phyloP scores from a whole-genome alignment of 371 early-diverging fungal genomes.

The Mucor racemosus region DNA sequence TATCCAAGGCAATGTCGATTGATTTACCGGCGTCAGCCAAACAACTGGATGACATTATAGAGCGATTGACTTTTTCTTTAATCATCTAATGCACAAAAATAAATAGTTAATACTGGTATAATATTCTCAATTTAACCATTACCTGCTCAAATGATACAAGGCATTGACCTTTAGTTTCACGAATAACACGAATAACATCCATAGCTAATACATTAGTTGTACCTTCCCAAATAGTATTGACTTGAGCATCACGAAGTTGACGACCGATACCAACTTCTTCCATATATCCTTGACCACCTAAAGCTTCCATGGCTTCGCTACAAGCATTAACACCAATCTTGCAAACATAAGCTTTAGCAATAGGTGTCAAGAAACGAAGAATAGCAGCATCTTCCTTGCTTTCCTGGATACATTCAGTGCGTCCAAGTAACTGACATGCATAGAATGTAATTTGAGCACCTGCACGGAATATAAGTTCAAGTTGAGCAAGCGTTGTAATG shows the following conservation, averaged over 20 bases:
- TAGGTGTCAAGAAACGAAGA: slow-evolving; percentile 69
- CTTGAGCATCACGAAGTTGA: slow-evolving; percentile 63
- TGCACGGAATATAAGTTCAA: slow-evolving; percentile 60
- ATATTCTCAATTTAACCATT: neutral
- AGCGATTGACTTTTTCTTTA: slow-evolving; percentile 6
- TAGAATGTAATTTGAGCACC: slow-evolving; percentile 61
- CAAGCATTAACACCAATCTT: slow-evolving; percentile 55
- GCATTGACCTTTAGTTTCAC: slow-evolving; percentile 51
- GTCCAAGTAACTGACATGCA: slow-evolving; percentile 59
- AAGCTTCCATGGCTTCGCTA: slow-evolving; percentile 67
- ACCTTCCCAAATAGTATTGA: slow-evolving; percentile 78
- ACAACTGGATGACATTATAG: slow-evolving; percentile 9
- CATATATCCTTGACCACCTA: slow-evolving; percentile 78
- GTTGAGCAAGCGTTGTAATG: slow-evolving; percentile 55
- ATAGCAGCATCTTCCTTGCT: slow-evolving; percentile 40
- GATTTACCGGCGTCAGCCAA: slow-evolving; percentile 31
- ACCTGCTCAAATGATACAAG: slow-evolving; percentile 44
- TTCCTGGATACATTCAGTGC: slow-evolving; percentile 41
- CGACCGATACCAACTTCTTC: slow-evolving; percentile 70
- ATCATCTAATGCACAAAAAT: slow-evolving; percentile 11
- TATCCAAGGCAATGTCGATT: slow-evolving; percentile 28
- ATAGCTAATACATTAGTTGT: slow-evolving; percentile 70
- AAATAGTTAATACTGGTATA: no score
- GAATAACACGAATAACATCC: slow-evolving; percentile 68
- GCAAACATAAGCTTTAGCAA: slow-evolving; percentile 64